Conservation (phyloP, 78 protist genomes). For the Emiliania huxleyi region DNA sequence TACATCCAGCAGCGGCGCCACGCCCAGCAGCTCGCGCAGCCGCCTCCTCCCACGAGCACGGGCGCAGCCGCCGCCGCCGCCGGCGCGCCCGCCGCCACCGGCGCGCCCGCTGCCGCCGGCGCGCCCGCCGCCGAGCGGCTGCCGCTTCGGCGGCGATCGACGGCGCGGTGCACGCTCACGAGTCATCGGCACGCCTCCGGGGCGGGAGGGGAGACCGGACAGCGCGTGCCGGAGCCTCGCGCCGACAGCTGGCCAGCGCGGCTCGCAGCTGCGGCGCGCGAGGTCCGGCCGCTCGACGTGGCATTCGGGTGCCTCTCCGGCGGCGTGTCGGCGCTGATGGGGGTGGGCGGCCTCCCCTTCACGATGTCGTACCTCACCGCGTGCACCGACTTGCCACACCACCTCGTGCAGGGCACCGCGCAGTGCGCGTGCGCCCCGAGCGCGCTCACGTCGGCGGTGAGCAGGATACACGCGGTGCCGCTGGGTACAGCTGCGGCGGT, state of each 20-base stretch:
- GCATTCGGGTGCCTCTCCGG: neutral
- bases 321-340: neutral
- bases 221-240: too few species aligned
- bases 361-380: neutral
- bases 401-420: neutral
- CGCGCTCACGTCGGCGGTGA: neutral
- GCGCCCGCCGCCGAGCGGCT: too few species aligned
- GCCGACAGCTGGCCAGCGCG: too few species aligned
- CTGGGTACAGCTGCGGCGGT: neutral
- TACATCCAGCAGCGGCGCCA: neutral
- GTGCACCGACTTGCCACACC: neutral
- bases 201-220: neutral
- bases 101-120: too few species aligned
- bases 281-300: neutral
- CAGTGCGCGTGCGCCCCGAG: neutral
- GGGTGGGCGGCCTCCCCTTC: neutral
- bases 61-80: too few species aligned
- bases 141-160: too few species aligned
- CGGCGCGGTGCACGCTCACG: neutral
- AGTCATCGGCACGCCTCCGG: neutral
- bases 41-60: too few species aligned
- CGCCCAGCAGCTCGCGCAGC: neutral
- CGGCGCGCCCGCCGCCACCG: too few species aligned
- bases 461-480: neutral
- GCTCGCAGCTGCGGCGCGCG: neutral